Evolutionary conservation across 1,284 basidiomycete genomes (phyloP), one percentile per base, ranked within the genome.

Genomic region (Puccinia brachypodii): DNA sequence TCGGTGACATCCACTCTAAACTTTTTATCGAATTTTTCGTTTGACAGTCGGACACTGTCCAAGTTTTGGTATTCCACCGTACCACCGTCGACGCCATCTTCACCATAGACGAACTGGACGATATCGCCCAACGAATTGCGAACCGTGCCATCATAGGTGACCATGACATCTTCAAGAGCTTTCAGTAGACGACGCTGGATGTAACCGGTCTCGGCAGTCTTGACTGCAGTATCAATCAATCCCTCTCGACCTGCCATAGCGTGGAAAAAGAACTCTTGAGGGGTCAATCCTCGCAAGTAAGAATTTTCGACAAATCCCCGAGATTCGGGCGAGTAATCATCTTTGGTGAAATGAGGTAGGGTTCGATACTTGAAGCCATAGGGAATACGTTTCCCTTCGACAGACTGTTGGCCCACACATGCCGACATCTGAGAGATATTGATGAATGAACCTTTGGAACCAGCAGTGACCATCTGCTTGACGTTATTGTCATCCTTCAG

Each of bases 381-480:
- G 0, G 96, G 96, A 85, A 99, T 98, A 85, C 96, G 95, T 85
- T 94, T 94, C 84, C 97, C 97, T 88, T 99, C 97, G 83, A 99
- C 96, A 84, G 92, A 93, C 88, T 99, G 97, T 87, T 99, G 97
- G 44, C 97, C 97, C 75, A 99, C 97, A 89, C 96, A 96, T 82
- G 97, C 96, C 11, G 96, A 98, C 97, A 99, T 99, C 88, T 99
- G 97, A 28, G 97, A 99, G 86, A 99, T 98, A 88, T 99, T 99
- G 90, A 99, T 99, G 89, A 88, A 88, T 0, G 94, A 95, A 88
- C 96, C 96, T 88, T 99, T 99, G 38, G 97, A 97, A 62, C 97
- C 96, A 16, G 97, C 95, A 13, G 96, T 94, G 85, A 99, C 96
- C 97, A 99, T 99, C 90, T 99, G 96, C 90, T 99, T 99, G 89